Conservation (phyloP, 768 basidiomycete genomes). For the Lactarius quietus region DNA sequence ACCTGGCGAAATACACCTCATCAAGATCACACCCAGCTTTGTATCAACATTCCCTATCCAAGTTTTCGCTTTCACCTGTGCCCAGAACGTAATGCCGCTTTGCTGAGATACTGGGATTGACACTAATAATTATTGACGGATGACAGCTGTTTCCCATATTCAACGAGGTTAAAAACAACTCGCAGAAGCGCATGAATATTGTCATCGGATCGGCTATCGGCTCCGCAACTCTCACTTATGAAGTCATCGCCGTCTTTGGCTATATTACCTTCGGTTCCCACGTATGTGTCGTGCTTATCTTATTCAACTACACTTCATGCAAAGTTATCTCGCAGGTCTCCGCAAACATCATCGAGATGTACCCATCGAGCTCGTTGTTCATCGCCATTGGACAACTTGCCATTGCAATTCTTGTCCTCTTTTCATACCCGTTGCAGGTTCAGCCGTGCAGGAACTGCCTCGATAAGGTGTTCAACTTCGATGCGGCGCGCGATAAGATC, state of each 20-base stretch:
- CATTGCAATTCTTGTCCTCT: conserved; percentile 84
- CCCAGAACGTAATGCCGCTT: conserved; percentile 70
- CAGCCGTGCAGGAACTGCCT: conserved; percentile 90
- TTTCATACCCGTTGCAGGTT: conserved; percentile 93
- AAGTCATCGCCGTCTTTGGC: conserved; percentile 82
- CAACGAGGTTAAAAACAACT: conserved; percentile 83
- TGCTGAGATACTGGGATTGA: conserved; percentile 8
- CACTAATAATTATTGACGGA: not conserved
- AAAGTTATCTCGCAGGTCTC: conserved; percentile 53
- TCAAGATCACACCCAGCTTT: conserved; percentile 75
- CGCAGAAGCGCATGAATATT: conserved; percentile 80
- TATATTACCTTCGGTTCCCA: conserved; percentile 92
- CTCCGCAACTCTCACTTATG: conserved; percentile 76
- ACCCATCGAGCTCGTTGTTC: conserved; percentile 84
- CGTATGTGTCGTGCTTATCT: conserved; percentile 38
- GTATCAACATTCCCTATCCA: conserved; percentile 89
- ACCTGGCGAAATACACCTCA: conserved; percentile 62
- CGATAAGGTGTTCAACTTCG: conserved; percentile 77
- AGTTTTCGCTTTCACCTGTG: conserved; percentile 89
- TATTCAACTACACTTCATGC: not conserved
- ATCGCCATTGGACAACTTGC: conserved; percentile 92
- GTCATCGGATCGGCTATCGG: conserved; percentile 88
- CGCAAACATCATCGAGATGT: conserved; percentile 94
- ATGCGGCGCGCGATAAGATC: conserved; percentile 32
- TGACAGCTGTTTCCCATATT: conserved; percentile 85